Conservation (phyloP, 805 yeast species). For the Candida piceae region DNA sequence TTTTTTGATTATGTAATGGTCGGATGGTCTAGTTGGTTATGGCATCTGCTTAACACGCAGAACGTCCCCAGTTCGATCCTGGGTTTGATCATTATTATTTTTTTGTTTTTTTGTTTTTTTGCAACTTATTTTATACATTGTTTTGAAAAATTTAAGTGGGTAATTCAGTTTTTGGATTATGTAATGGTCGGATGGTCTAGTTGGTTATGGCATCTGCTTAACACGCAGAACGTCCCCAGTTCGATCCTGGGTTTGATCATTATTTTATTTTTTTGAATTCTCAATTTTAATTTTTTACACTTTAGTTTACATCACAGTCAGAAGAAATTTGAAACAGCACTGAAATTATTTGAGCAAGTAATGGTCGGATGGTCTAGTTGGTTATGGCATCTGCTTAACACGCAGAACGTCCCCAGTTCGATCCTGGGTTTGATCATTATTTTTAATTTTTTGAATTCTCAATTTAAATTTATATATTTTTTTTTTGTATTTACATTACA, state of each 20-base stretch:
- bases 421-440: constrained; percentile 99
- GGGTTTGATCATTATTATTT: constrained; percentile 94
- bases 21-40: constrained; percentile 99
- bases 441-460: too few relatives aligned
- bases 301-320: too few relatives aligned
- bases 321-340: too few relatives aligned
- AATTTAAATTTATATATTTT: too few relatives aligned
- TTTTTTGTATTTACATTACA: too few relatives aligned
- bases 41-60: constrained; percentile 99
- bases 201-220: constrained; percentile 99
- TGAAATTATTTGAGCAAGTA: too few relatives aligned
- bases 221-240: constrained; percentile 99
- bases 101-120: constrained; percentile 24
- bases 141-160: too few relatives aligned
- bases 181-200: constrained; percentile 99
- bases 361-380: constrained; percentile 98
- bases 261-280: constrained; percentile 34
- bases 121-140: too few relatives aligned
- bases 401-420: constrained; percentile 99
- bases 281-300: too few relatives aligned
- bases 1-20: too few relatives aligned
- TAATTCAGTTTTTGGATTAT: too few relatives aligned
- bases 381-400: constrained; percentile 99
- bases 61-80: constrained; percentile 99
- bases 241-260: constrained; percentile 99